Base-by-base conservation (phyloP, 2,329 filamentous ascomycete species). In the Penicillium sp. region DNA sequence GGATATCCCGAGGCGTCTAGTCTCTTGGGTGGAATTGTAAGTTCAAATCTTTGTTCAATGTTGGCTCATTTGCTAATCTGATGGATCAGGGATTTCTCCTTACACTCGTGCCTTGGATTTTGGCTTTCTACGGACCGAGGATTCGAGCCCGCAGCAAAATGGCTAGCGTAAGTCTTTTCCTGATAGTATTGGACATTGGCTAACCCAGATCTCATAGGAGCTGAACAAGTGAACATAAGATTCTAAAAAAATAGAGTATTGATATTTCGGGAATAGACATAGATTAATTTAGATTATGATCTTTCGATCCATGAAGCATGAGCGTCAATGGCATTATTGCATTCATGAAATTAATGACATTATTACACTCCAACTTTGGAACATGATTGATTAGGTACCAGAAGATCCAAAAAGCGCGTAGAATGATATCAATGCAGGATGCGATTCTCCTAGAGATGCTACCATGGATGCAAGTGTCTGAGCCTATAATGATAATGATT, bases 61-160 rank as follows among this genome's bases (percentile, higher is more conserved):
- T 31, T n/a, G 24, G 14, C 3, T 46, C n/a, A 3, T 35, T 35
- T n/a, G 31, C 62, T 65, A 51, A 68, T 16, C n/a, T 19, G 3
- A 14, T 27, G 3, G 29, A 16, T 52, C 26, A 77, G 70, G 83
- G 82, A 2, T 77, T 79, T 2, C 55, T 83, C 2, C 73, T 97
- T 60, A 93, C 90, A 0, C 71, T 90, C 2, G 91, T 96, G n/a
- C 93, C 93, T 0, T 97, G 91, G 90, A 86, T 93, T 0, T 73
- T 97, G 51, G 84, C 93, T 0, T 85, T 95, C 31, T 95, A 86
- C 63, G 93, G 93, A 0, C 86, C 88, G 33, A 83, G 70, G 62
- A 96, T 97, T 61, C 81, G 93, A 27, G 82, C 84, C 11, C 84
- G 87, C 70, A 95, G 90, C 70, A 88, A 86, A 64, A 89, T 96